Base-by-base conservation (phyloP, 1,284 basidiomycete genomes). In the Malassezia cuniculi region DNA sequence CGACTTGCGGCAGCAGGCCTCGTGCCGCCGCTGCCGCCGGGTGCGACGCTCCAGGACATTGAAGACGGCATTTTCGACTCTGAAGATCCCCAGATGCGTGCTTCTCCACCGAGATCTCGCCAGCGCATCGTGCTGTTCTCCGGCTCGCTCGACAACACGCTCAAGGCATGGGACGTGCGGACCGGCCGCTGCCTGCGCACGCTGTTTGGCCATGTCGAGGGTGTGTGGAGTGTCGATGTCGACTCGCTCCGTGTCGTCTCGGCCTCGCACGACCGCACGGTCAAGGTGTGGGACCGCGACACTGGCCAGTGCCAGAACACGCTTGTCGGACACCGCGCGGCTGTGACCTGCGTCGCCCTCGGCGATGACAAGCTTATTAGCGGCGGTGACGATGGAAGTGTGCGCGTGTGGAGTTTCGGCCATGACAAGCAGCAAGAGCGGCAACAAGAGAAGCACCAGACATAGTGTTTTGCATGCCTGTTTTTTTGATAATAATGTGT, bases 311-410 rank as follows among this genome's bases (percentile, higher is more conserved):
- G 87, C 57, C 80, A 80, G 14, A 77, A 84, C 36, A 97, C 93
- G 1, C 74, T 97, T 4, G 83, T 93, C 14, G 90, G 89, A 1
- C 93, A 97, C 66, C 77, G 85, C 32, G 87, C 84, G 20, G 85
- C 90, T 3, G 87, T 95, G 32, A 94, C 85, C 14, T 85, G 85
- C 55, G 72, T 95, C 24, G 80, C 78, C 21, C 74, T 97, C 3
- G 84, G 82, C 1, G 90, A 95, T 67, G 89, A 94, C 68, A 89
- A 89, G 71, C 84, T 95, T 44, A 79, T 95, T 5, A 87, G 85
- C 20, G 90, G 89, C 2, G 83, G 84, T 45, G 90, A 94, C 68
- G 85, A 93, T 57, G 76, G 79, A 9, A 78, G 82, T 49, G 69
- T 87, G 10, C 53, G 54, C 27, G 52, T 66, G 14, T 63, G 60